Evolutionary conservation across 2,329 filamentous ascomycete species (phyloP).

Genomic region (Chaetomiaceae sp.): DNA sequence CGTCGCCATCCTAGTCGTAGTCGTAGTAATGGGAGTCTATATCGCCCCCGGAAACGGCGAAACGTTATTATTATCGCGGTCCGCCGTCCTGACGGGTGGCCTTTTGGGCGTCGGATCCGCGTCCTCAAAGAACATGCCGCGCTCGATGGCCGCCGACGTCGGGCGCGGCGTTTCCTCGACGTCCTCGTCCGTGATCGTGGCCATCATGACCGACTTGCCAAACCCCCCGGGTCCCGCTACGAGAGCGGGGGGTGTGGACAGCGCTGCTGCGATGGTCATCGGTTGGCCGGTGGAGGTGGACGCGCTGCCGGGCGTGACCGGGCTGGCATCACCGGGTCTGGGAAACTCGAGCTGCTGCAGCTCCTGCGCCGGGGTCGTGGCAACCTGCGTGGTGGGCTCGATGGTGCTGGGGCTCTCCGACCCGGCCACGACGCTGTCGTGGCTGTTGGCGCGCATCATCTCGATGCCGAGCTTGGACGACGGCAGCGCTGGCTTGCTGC

Average conservation of each 20-base stretch:
- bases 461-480: constrained; percentile 90
- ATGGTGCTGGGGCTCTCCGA: constrained; percentile 37
- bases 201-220: too few relatives aligned
- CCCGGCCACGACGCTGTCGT: constrained; percentile 63
- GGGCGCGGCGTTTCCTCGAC: constrained; percentile 28
- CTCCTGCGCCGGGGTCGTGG: constrained; percentile 49
- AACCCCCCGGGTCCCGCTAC: too few relatives aligned
- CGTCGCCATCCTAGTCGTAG: neutral
- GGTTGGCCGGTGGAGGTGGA: neutral
- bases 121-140: constrained; percentile 12
- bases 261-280: too few relatives aligned
- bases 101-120: constrained; percentile 26
- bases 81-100: constrained; percentile 17
- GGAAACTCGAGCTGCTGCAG: constrained; percentile 32
- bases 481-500: constrained; percentile 56
- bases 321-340: neutral
- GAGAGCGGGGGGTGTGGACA: constrained; percentile 28
- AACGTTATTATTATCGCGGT: constrained; percentile 16
- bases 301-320: neutral
- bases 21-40: constrained; percentile 1
- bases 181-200: constrained; percentile 7
- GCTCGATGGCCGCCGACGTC: constrained; percentile 1
- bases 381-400: constrained; percentile 50
- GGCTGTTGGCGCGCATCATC: constrained; percentile 96
- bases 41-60: constrained; percentile 21